Evolutionary conservation across 371 early-diverging fungal genomes (phyloP), one percentile per base, ranked within the genome.

Genomic region (Fennellomyces sp.): DNA sequence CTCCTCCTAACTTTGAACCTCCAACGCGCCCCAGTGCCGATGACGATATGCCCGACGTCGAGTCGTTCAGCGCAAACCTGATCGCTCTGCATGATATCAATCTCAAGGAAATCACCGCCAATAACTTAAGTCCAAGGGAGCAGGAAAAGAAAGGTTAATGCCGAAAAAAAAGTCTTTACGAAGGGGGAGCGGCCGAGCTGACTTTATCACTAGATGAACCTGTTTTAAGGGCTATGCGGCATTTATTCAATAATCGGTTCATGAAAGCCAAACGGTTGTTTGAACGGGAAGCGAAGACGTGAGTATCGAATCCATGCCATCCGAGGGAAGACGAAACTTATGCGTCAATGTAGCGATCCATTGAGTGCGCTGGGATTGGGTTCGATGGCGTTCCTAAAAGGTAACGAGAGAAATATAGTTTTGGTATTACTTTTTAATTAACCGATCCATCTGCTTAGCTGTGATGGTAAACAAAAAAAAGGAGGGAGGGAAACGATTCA

Each of bases 181-280:
- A 23, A 21, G 21, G 45, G n/a, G 21, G 5, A 23, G 4, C n/a
- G 11, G 39, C 17, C 17, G 39, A 15, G 15, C 39, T 11, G 10
- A 39, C n/a, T 5, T 12, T n/a, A 6, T 28, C 8, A 21, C 7
- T 69, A 76, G 81, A 81, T 61, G 69, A 74, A 26, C 80, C 73
- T 28, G 77, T 83, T 38, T 64, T 82, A 25, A 76, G 80, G 51
- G 86, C 83, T 13, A 67, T 85, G 12, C 69, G 73, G 30, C 80
- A 82, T 56, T 71, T 85, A 35, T 85, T 85, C 56, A 84, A 83
- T 47, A 85, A 85, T 65, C 60, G 82, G 50, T 85, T 85, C 51
- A 73, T 79, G 69, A 80, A 82, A 27, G 84, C 86, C 13, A 77
- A 75, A 38, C 60, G 58, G 21, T 52, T 80, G 25, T 77, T 77